Evolutionary conservation across 2,329 filamentous ascomycete genomes (phyloP), one percentile per base, ranked within the genome.

Genomic region (Fusarium sp.): DNA sequence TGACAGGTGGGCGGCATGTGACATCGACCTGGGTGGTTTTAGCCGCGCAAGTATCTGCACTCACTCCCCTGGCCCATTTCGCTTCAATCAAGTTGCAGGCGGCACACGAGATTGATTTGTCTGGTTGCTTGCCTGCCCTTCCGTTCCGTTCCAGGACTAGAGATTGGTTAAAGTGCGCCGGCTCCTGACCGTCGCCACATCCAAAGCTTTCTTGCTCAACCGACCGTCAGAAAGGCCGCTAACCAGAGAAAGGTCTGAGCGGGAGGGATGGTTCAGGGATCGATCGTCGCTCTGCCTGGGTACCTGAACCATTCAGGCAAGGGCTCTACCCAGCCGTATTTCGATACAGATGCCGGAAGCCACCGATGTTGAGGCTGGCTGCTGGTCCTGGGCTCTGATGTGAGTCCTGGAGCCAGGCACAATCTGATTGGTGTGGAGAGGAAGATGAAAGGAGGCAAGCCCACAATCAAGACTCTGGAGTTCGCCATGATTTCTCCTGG

Each of bases 1-100:
- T 65, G 62, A 65, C 52, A 57, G 61, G 48, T 24, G 33, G 41
- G 62, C 11, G 62, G 69, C 72, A 74, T 75, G 72, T 74, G 72
- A 75, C 50, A 71, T 72, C 68, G 65, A 75, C 52, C 45, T 63
- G 57, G 27, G 35, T 41, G 68, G 56, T 61, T 67, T 68, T 64
- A 75, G 68, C 69, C 57, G 66, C 67, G 33, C 64, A 41, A 59
- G 45, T 52, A 35, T 58, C 48, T 33, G 52, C 39, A 60, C 29
- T 31, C 52, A 27, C 31, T 69, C 52, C 52, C 67, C 64, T 68
- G 41, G 27, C 57, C 20, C 35, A 48, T 65, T 37, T 68, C 65
- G 70, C 61, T 64, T 71, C 48, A 67, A 65, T 68, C 60, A 58
- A 60, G 35, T 56, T 33, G 61, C 61, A 24, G 60, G 45, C 24